Conservation (phyloP, 2,329 filamentous ascomycete species). For the Colletotrichum tamarilloi region DNA sequence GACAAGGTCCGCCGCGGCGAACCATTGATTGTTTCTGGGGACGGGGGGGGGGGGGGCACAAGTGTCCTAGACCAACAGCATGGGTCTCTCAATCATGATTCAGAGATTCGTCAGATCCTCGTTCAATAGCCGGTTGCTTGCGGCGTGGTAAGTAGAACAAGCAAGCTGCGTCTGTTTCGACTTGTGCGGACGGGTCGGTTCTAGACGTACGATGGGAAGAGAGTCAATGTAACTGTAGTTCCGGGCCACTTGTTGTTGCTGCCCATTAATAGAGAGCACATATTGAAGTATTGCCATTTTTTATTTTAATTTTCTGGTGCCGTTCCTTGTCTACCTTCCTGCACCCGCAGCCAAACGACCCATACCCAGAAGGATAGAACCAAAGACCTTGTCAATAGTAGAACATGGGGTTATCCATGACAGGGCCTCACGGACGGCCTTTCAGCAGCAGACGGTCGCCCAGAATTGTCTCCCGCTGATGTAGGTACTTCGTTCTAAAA, state of each 20-base stretch:
- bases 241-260: background rate
- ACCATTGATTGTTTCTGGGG: background rate
- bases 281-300: background rate
- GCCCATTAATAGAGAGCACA: slow-evolving; percentile 11
- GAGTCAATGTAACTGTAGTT: slow-evolving; percentile 28
- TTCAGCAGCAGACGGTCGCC: background rate
- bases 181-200: background rate
- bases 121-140: background rate
- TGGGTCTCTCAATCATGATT: slow-evolving; percentile 6
- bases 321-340: background rate
- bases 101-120: background rate
- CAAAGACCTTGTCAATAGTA: slow-evolving; percentile 29
- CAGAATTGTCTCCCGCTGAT: slow-evolving; percentile 1
- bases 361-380: background rate
- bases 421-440: background rate
- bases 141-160: background rate
- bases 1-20: slow-evolving; percentile 9
- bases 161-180: background rate
- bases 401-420: slow-evolving; percentile 7
- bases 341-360: background rate
- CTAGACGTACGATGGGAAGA: slow-evolving; percentile 6
- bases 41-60: background rate
- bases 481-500: background rate
- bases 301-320: background rate
- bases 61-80: background rate